Base-by-base conservation (phyloP, 352 stramenopile genomes). In the Phytophthora quininea region DNA sequence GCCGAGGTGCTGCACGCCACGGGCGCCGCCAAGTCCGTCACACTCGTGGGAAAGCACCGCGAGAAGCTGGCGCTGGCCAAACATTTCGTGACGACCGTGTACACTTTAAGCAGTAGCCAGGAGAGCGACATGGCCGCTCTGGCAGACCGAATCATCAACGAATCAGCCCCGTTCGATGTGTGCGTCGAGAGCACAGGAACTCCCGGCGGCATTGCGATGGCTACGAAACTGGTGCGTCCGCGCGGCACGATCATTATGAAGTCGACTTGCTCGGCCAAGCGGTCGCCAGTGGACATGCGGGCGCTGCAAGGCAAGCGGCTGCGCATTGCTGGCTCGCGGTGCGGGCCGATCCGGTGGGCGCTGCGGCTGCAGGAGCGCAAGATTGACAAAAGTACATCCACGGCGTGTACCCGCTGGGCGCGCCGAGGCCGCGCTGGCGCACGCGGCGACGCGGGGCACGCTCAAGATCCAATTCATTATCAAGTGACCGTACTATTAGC, bases 381-480 rank as follows among this genome's bases (percentile, higher is more conserved):
- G 29, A 69, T 93, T 31, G 75, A 88, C 58, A 87, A 24, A 91
- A 90, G 62, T 87, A 86, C 67, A 84, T 89, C 60, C 70, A 82
- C 52, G 84, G 77, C 32, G 76, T 80, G 46, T 90, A 88, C 59
- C 80, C 85, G 59, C 72, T 93, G 10, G 70, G n/a, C 77, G 74
- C 57, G 75, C 70, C 6, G 59, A 77, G 31, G 71, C 58, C 24
- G 84, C 84, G 53, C 72, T 90, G 46, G 73, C 64, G 30, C 80
- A 89, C 37, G 84, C 84, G 6, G 64, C 53, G 3, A 69, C 73
- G 65, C 76, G 73, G 27, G 84, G 84, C 15, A 70, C 72, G 38
- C 63, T 90, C 27, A 90, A 92, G 71, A 84, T 92, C 47, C 84
- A 92, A 61, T 55, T 92, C 49, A 58, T 84, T 31, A 72, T 89